These are phyloP conservation scores for Penicillium sp. DNA, from an alignment of 2,329 filamentous ascomycete species.

Conservation along the genomic window DNA sequence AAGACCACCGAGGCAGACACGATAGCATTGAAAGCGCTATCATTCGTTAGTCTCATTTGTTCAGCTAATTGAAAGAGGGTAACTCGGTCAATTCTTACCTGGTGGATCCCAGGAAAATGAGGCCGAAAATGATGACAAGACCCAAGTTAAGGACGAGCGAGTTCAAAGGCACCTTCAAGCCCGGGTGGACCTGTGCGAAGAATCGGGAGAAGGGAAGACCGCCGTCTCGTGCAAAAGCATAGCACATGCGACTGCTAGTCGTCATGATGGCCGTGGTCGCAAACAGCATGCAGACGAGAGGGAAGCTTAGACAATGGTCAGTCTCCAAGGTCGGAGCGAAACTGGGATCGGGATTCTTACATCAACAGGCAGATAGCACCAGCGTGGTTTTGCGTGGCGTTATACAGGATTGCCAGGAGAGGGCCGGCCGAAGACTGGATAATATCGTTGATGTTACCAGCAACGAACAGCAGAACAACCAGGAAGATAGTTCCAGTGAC, in stretches of 20 bases:
- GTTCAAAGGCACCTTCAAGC: constrained; percentile 66
- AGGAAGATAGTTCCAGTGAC: constrained; percentile 65
- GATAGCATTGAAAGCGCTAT: constrained; percentile 70
- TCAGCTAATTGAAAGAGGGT: not conserved
- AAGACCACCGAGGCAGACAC: constrained; percentile 71
- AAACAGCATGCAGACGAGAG: constrained; percentile 35
- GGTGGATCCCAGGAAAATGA: constrained; percentile 67
- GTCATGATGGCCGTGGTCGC: constrained; percentile 39
- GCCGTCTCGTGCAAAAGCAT: constrained; percentile 55
- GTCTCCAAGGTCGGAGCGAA: not conserved
- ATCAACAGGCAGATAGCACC: constrained; percentile 67
- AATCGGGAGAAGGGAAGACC: constrained; percentile 64
- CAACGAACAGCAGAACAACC: constrained; percentile 64
- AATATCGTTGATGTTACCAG: constrained; percentile 58
- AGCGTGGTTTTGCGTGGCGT: constrained; percentile 62
- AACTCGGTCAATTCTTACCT: constrained; percentile 23
- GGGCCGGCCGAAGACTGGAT: constrained; percentile 60
- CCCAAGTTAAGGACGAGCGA: constrained; percentile 61
- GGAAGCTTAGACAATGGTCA: constrained; percentile 31
- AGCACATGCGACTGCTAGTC: constrained; percentile 39
- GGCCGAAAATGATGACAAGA: constrained; percentile 67
- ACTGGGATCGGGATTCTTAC: constrained; percentile 26
- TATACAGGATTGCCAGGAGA: constrained; percentile 62
- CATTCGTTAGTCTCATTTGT: not conserved
- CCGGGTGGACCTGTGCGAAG: constrained; percentile 63